A percentile compares a stretch with the other conserved stretches of the same genome.
Evolutionary conservation across 2,329 filamentous ascomycete species (phyloP).

Genomic region (Talaromyces funiculosus): DNA sequence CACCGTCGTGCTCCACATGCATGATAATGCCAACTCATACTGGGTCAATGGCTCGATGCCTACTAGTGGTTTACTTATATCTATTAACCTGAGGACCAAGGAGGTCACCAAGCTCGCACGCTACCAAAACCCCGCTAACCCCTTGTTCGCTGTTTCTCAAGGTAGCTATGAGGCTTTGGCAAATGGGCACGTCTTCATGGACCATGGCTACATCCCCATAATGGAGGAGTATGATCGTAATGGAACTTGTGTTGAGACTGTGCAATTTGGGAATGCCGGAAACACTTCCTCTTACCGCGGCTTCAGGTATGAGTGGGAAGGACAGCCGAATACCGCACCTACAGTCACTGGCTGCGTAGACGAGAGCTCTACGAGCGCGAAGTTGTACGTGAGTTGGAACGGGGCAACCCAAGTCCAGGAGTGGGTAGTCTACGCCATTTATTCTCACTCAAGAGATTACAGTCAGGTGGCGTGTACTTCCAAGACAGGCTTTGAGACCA

Average conservation of each 20-base stretch:
- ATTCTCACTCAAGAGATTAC: not conserved
- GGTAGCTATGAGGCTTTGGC: constrained; percentile 12
- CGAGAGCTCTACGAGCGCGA: not conserved
- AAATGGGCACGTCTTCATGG: constrained; percentile 8
- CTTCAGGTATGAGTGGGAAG: not conserved
- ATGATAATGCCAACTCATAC: not conserved
- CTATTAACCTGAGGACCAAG: constrained; percentile 11
- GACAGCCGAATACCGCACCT: not conserved
- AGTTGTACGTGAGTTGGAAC: constrained; percentile 16
- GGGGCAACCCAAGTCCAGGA: constrained; percentile 12
- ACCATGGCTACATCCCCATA: constrained; percentile 11
- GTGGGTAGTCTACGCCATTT: constrained; percentile 2
- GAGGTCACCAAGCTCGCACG: constrained; percentile 4
- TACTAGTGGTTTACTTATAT: constrained; percentile 10
- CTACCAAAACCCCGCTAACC: not conserved
- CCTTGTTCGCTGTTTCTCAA: constrained; percentile 6
- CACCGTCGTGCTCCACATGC: not conserved
- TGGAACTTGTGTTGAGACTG: constrained; percentile 11
- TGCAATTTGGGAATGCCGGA: not conserved
- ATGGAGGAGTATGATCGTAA: constrained; percentile 14
- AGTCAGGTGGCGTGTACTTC: not conserved
- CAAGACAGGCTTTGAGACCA: not conserved
- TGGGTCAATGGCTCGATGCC: not conserved
- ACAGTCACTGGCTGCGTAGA: not conserved
- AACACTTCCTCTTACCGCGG: not conserved